Base-by-base conservation (phyloP, 1,284 basidiomycete genomes). In the Austroboletus olivaceoglutinosus region DNA sequence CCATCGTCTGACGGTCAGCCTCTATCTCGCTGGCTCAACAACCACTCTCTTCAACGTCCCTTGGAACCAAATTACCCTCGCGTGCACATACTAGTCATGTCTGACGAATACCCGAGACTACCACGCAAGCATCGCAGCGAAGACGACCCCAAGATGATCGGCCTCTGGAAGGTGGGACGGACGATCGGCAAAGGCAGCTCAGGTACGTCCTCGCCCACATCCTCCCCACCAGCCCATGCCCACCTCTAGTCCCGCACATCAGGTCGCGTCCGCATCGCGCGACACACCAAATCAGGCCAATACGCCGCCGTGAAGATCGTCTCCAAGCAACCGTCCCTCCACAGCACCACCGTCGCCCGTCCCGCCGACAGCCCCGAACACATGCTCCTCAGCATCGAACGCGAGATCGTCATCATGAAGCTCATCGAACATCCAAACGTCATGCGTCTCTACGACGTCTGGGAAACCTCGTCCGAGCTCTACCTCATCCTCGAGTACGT, bases 391-490 rank as follows among this genome's bases (percentile, higher is more conserved):
- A 86, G 88, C 41, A 88, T 98, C 58, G 94, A 98, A 71, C 84
- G 95, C 57, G 97, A 99, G 72, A 98, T 99, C 54, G 93, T 98
- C 60, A 91, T 99, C 69, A 98, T 99, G 96, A 98, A 98, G 71
- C 86, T 99, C 54, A 91, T 99, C 63, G 91, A 97, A 62, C 96
- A 99, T 67, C 95, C 96, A 2, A 98, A 98, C 70, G 85, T 99
- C 56, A 82, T 93, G 77, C 87, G 86, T 46, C 81, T 99, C 38
- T 96, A 95, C 75, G 96, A 99, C 66, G 96, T 99, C 53, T 98
- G 93, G 89, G 95, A 99, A 74, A 97, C 93, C 0, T 89, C 87
- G 4, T 85, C 84, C 45, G 88, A 95, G 57, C 82, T 98, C 59
- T 96, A 83, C 70, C 86, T 99, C 52, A 89, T 99, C 63, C 89